Evolutionary conservation across 306 rosid genomes (phyloP), one percentile per base, ranked within the genome.

Genomic region (Glycine tomentella): DNA sequence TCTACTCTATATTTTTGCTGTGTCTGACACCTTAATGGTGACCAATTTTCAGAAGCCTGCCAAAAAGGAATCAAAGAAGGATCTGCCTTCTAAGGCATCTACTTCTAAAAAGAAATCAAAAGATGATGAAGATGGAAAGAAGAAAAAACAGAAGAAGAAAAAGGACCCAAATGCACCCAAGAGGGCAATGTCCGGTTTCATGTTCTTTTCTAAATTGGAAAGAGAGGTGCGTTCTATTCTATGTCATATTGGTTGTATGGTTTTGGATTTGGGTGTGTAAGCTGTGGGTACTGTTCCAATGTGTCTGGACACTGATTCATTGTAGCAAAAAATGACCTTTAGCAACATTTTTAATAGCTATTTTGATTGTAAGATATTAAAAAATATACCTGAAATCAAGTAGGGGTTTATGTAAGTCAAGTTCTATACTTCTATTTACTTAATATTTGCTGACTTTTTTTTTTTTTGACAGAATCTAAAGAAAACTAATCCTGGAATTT

Each of bases 141-240:
- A 93, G 94, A 95, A 91, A 81, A 95, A 89, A 49, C 98, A 86
- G 83, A 95, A 93, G 85, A 95, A 91, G 96, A 95, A 95, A 74
- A 95, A 95, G 90, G 99, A 95, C 82, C 99, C 99, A 31, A 92
- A 95, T 82, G 99, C 99, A 45, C 99, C 99, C 11, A 95, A 95
- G 88, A 90, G 99, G 66, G 99, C 98, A 9, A 36, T 95, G 90
- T 85, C 99, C 48, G 96, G 98, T 85, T 95, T 93, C 92, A 95
- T 95, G 99, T 95, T 95, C 92, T 95, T 95, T 84, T 93, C 97
- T 70, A 85, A 93, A 34, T 89, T 86, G 94, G 99, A 95, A 84
- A 93, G 99, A 87, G 99, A 95, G 91, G 99, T 93, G 76, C 5
- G 90, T 84, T 58, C 77, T 61, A 36, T 84, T 51, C 74, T 51